phyloP scores from a whole-genome alignment of 1,284 basidiomycete species.

The Amylostereum chailletii region DNA sequence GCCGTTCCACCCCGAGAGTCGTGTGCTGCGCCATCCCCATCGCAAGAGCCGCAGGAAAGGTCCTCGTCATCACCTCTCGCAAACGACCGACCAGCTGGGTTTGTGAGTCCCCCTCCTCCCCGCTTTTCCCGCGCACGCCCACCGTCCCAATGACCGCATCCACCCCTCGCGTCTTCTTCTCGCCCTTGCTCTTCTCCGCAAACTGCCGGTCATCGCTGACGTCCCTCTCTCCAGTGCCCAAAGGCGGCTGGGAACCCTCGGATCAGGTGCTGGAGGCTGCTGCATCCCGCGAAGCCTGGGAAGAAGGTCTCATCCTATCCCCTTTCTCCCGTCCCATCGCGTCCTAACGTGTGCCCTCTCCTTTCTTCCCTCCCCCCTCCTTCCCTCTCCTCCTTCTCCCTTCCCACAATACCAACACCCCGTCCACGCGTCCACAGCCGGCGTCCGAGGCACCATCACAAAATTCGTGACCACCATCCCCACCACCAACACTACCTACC shows the following conservation, averaged over 20 bases:
- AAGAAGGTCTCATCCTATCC: slow-evolving; percentile 86
- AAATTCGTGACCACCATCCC: slow-evolving; percentile 72
- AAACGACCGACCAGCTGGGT: slow-evolving; percentile 75
- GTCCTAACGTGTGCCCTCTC: slow-evolving; percentile 34
- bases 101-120: slow-evolving; percentile 48
- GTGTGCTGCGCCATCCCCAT: slow-evolving; percentile 84
- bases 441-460: slow-evolving; percentile 71
- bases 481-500: slow-evolving; percentile 68
- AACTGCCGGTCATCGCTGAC: neutral
- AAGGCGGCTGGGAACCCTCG: slow-evolving; percentile 77
- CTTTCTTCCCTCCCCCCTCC: slow-evolving; percentile 24
- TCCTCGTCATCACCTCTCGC: slow-evolving; percentile 73
- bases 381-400: slow-evolving; percentile 18
- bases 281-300: slow-evolving; percentile 79
- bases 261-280: slow-evolving; percentile 75
- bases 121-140: slow-evolving; percentile 3
- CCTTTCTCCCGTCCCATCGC: slow-evolving; percentile 65
- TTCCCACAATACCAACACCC: slow-evolving; percentile 8
- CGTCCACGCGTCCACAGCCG: slow-evolving; percentile 38
- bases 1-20: slow-evolving; percentile 66
- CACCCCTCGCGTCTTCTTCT: slow-evolving; percentile 8
- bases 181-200: neutral
- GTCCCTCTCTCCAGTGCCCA: slow-evolving; percentile 49
- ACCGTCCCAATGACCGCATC: slow-evolving; percentile 1
- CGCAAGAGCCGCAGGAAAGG: slow-evolving; percentile 56